Conservation (phyloP, 192 early-diverging fungal genomes). For the Chytriomyces sp. region DNA sequence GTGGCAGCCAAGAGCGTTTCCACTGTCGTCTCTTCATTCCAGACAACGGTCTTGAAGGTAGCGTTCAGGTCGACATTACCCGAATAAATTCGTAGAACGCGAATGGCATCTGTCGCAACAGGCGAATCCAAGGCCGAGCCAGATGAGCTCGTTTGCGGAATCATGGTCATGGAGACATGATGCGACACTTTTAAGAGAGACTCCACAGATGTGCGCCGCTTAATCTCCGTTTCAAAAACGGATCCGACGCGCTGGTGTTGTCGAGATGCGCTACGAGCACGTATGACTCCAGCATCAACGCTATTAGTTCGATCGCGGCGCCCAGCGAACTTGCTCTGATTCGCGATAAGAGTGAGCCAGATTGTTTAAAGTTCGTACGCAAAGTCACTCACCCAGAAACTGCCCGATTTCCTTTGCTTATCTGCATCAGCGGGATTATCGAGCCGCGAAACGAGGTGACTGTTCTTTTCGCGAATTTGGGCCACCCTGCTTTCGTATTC, state of each 20-base stretch:
- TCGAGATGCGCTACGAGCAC: not conserved
- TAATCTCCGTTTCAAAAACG: not conserved
- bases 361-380: not conserved
- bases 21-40: constrained; percentile 43
- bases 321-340: not conserved
- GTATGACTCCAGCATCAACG: not conserved
- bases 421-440: not conserved
- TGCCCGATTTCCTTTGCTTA: not conserved
- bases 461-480: not conserved
- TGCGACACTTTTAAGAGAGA: not conserved
- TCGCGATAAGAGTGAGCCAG: not conserved
- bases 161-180: not conserved
- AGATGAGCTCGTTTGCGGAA: not conserved
- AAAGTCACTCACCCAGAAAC: constrained; percentile 7
- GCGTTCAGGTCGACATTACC: constrained; percentile 55
- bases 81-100: constrained; percentile 52
- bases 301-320: not conserved
- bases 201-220: not conserved
- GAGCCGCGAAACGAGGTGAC: not conserved
- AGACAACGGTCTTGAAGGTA: constrained; percentile 51
- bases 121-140: not conserved
- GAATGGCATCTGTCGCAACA: constrained; percentile 39
- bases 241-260: not conserved
- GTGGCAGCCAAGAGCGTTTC: constrained; percentile 35
- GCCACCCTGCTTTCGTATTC: constrained; percentile 29